Conservation (phyloP, 441 rosid genomes). For the Erodium moschatum region DNA sequence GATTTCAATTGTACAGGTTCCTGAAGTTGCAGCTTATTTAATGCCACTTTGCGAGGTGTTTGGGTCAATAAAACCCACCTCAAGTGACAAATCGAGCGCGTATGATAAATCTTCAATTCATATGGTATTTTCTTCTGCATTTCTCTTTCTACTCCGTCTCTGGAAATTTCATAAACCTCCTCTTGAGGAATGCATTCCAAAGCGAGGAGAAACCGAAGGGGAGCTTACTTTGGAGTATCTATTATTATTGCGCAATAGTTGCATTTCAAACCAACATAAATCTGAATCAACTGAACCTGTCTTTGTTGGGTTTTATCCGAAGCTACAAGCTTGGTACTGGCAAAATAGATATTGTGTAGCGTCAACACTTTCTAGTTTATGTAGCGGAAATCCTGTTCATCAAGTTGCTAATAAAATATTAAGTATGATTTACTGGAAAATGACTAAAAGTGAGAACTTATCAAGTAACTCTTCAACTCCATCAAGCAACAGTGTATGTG, state of each 20-base stretch:
- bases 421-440: constrained; percentile 49
- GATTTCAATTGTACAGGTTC: constrained; percentile 36
- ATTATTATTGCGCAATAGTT: constrained; percentile 36
- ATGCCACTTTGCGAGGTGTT: constrained; percentile 60
- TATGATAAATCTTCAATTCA: constrained; percentile 39
- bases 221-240: constrained; percentile 55
- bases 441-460: constrained; percentile 31
- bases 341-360: constrained; percentile 51
- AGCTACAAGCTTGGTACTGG: constrained; percentile 55
- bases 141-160: constrained; percentile 62
- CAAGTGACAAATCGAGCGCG: constrained; percentile 26
- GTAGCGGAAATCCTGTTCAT: constrained; percentile 45
- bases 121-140: constrained; percentile 53
- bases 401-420: constrained; percentile 49
- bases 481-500: constrained; percentile 30
- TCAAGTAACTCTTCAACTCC: constrained; percentile 35
- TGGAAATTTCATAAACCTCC: constrained; percentile 70
- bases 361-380: constrained; percentile 42
- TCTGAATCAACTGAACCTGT: constrained; percentile 30
- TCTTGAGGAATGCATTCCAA: constrained; percentile 33
- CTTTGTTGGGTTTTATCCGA: constrained; percentile 44
- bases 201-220: constrained; percentile 31
- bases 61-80: constrained; percentile 47
- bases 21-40: constrained; percentile 63
- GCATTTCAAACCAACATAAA: neutral